Percentiles rank a stretch among this genome's conserved stretches.
Evolutionary conservation across 768 basidiomycete species (phyloP).

Genomic region (Leccinellum albellum): DNA sequence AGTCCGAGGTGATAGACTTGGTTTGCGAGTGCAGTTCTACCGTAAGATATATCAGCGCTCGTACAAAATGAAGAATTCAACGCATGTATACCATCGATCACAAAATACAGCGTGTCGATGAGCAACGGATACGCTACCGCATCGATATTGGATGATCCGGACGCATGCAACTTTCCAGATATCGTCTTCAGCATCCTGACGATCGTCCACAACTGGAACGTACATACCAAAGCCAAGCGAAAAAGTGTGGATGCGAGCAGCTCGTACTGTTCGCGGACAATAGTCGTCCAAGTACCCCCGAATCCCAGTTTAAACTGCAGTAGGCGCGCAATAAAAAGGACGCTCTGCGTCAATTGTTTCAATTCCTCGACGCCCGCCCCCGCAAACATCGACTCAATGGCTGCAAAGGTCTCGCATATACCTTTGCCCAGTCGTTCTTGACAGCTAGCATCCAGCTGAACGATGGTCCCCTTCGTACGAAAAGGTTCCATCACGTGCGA

Average conservation of each 20-base stretch:
- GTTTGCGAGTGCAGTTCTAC: constrained; percentile 61
- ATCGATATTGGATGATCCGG: constrained; percentile 48
- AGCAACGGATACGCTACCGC: constrained; percentile 60
- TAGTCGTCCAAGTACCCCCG: constrained; percentile 51
- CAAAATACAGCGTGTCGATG: constrained; percentile 69
- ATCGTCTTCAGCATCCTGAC: not conserved
- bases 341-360: constrained; percentile 35
- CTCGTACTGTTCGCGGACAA: constrained; percentile 44
- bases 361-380: constrained; percentile 17
- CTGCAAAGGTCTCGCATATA: constrained; percentile 44
- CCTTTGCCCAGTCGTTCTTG: constrained; percentile 57
- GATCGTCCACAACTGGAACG: not conserved
- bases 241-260: constrained; percentile 44
- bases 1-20: constrained; percentile 51
- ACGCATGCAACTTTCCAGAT: constrained; percentile 47
- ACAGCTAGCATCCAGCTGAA: constrained; percentile 43
- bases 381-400: constrained; percentile 36
- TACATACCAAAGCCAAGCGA: constrained; percentile 49
- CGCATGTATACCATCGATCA: constrained; percentile 60
- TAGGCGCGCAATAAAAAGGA: constrained; percentile 60
- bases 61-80: not conserved
- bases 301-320: constrained; percentile 74
- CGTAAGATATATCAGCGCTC: not conserved
- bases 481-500: constrained; percentile 67
- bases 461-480: constrained; percentile 43